Conservation (phyloP, 1,284 basidiomycete species). For the Tilletiopsis washingtonensis region DNA sequence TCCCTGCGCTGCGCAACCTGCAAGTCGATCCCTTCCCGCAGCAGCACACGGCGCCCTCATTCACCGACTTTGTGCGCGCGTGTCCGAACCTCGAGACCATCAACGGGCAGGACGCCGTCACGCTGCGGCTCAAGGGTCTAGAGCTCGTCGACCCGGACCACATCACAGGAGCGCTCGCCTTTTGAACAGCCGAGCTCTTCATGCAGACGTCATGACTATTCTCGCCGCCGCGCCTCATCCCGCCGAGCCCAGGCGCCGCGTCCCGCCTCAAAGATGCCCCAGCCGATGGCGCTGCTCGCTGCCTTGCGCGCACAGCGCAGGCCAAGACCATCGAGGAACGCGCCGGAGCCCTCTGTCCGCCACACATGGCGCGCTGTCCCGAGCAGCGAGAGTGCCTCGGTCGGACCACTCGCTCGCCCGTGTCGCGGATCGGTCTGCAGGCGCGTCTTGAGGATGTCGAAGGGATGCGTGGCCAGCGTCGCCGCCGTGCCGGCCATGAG, state of each 20-base stretch:
- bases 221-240: too few species aligned
- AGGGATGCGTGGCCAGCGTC: conserved; percentile 44
- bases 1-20: conserved; percentile 3
- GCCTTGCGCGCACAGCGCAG: conserved; percentile 42
- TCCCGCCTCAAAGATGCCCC: conserved; percentile 43
- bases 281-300: conserved; percentile 41
- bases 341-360: conserved; percentile 14
- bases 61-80: conserved; percentile 7
- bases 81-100: conserved; percentile 1
- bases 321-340: conserved; percentile 39
- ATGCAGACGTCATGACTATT: too few species aligned
- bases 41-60: conserved; percentile 11
- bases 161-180: neutral
- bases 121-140: neutral
- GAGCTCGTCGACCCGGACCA: conserved; percentile 2
- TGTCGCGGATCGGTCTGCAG: conserved; percentile 33
- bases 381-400: neutral
- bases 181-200: neutral
- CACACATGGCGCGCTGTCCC: conserved; percentile 12
- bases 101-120: conserved; percentile 1
- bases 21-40: conserved; percentile 10
- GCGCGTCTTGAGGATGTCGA: conserved; percentile 46
- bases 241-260: conserved; percentile 19
- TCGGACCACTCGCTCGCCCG: too few species aligned
- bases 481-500: conserved; percentile 36